A percentile compares a stretch with the other conserved stretches of the same genome.
Evolutionary conservation across 768 basidiomycete species (phyloP).

Genomic region (Kwoniella shandongensis): DNA sequence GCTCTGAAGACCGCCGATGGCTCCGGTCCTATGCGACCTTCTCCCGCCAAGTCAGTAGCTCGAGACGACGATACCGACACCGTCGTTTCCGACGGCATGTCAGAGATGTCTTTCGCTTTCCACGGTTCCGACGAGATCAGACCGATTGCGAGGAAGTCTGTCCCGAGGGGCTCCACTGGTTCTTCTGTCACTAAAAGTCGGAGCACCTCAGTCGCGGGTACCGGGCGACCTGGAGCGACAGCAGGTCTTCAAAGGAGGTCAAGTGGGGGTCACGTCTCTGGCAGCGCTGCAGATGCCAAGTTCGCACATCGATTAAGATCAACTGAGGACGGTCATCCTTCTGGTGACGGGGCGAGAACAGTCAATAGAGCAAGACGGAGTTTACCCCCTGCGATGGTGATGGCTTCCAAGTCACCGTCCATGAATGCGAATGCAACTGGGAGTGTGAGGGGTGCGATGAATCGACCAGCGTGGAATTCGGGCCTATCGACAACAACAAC

Average conservation of each 20-base stretch:
- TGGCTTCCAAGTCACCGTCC: too few relatives aligned
- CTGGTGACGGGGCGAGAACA: not conserved
- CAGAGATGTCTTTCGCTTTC: slow-evolving; percentile 49
- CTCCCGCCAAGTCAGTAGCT: slow-evolving; percentile 55
- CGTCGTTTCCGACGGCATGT: slow-evolving; percentile 40
- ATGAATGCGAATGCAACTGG: too few relatives aligned
- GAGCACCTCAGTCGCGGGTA: slow-evolving; percentile 57
- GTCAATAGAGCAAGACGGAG: slow-evolving; percentile 22
- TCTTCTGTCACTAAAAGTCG: slow-evolving; percentile 69
- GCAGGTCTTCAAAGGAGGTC: slow-evolving; percentile 15
- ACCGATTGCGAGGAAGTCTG: slow-evolving; percentile 1
- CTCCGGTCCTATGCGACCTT: slow-evolving; percentile 67
- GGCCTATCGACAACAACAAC: slow-evolving; percentile 4
- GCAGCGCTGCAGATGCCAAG: slow-evolving; percentile 71
- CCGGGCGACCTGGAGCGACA: slow-evolving; percentile 55
- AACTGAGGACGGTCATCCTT: slow-evolving; percentile 55
- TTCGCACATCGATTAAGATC: slow-evolving; percentile 81
- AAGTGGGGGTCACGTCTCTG: slow-evolving; percentile 25
- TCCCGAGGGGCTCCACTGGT: slow-evolving; percentile 83
- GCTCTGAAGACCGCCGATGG: slow-evolving; percentile 61
- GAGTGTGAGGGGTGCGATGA: too few relatives aligned
- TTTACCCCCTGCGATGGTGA: slow-evolving; percentile 39
- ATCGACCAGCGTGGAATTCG: slow-evolving; percentile 22
- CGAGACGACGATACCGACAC: slow-evolving; percentile 60
- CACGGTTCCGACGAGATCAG: slow-evolving; percentile 40